Evolutionary conservation across 148 eudicot species (phyloP).

Genomic region (Silene latifolia): DNA sequence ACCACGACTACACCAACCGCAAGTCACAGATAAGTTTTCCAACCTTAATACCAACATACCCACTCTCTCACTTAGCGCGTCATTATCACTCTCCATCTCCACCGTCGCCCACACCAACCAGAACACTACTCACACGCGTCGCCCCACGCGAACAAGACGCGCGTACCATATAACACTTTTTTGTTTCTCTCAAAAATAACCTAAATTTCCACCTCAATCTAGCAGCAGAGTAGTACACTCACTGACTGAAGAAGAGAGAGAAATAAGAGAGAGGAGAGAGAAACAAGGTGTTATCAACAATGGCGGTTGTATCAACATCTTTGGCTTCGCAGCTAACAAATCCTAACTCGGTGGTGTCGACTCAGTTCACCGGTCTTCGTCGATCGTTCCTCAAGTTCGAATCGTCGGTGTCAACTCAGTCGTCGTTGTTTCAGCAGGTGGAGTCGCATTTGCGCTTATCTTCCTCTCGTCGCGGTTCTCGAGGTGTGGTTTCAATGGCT

Average conservation of each 20-base stretch:
- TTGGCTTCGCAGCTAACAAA: slow-evolving; percentile 40
- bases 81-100: neutral
- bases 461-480: slow-evolving; percentile 42
- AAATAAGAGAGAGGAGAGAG: slow-evolving; percentile 19
- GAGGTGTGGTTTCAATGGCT: slow-evolving; percentile 76
- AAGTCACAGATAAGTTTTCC: slow-evolving; percentile 29
- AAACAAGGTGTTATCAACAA: slow-evolving; percentile 15
- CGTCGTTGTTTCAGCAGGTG: slow-evolving; percentile 42
- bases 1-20: slow-evolving; percentile 32
- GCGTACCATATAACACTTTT: neutral
- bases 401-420: slow-evolving; percentile 33
- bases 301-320: slow-evolving; percentile 62
- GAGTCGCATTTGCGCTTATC: slow-evolving; percentile 57
- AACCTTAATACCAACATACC: neutral
- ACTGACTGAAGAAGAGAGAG: slow-evolving; percentile 2
- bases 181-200: slow-evolving; percentile 11
- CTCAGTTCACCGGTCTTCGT: slow-evolving; percentile 56
- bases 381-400: slow-evolving; percentile 50
- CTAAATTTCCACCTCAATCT: slow-evolving; percentile 5
- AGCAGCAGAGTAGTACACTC: neutral
- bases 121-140: neutral
- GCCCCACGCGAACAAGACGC: neutral
- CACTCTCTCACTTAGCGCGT: neutral
- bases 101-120: neutral
- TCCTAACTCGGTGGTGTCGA: slow-evolving; percentile 38